These are phyloP conservation scores for Cavenderia fasciculata DNA, from an alignment of 78 protist species.

Conservation along the genomic window DNA sequence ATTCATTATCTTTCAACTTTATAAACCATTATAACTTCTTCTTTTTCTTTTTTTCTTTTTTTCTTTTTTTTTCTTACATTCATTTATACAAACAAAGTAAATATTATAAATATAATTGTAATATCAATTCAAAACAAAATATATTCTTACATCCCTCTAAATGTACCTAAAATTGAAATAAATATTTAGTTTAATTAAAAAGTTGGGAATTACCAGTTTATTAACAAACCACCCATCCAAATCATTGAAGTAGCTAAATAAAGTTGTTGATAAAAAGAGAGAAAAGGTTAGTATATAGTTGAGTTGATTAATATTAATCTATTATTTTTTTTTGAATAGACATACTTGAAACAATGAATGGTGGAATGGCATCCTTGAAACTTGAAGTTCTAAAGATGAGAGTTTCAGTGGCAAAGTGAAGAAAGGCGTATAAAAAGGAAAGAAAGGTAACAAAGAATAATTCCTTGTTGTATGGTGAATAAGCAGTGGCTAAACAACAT, in stretches of 20 bases:
- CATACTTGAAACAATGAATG: conserved; percentile 51
- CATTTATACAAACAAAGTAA: too few species aligned
- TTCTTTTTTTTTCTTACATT: too few species aligned
- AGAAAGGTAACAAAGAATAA: conserved; percentile 26
- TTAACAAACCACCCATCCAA: conserved; percentile 61
- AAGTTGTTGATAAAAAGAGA: background rate
- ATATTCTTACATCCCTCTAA: too few species aligned
- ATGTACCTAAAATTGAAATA: too few species aligned
- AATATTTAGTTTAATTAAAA: too few species aligned
- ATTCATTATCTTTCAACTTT: too few species aligned
- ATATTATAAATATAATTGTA: too few species aligned
- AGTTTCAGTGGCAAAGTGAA: conserved; percentile 39
- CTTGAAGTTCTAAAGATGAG: conserved; percentile 20
- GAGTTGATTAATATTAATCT: background rate
- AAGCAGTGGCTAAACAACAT: conserved; percentile 48
- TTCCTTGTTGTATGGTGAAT: conserved; percentile 33
- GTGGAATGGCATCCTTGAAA: conserved; percentile 52
- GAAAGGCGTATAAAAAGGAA: conserved; percentile 31
- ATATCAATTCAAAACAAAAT: too few species aligned
- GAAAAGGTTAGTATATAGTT: background rate
- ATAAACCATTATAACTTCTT: too few species aligned
- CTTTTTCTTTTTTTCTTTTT: too few species aligned
- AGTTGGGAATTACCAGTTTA: conserved; percentile 76
- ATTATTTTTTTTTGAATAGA: background rate
- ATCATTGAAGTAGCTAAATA: conserved; percentile 11